A percentile compares a stretch with the other conserved stretches of the same genome.
These are phyloP conservation scores for Hirschioporus abietinus DNA, from an alignment of 768 basidiomycete species.

Conservation along the genomic window DNA sequence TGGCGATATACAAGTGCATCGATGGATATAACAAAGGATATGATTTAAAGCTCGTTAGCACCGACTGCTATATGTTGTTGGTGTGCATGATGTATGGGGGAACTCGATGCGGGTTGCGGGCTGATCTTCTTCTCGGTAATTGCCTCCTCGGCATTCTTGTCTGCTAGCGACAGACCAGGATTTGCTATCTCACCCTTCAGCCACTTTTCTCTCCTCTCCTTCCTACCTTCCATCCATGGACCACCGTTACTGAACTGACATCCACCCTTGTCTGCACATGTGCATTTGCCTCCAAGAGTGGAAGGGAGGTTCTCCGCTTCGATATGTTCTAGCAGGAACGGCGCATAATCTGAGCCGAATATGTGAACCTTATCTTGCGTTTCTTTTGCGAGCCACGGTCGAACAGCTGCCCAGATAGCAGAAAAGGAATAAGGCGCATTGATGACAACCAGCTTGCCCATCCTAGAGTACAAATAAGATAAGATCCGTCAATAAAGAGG, in stretches of 20 bases:
- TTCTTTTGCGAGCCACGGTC: slow-evolving; percentile 70
- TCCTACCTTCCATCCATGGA: slow-evolving; percentile 60
- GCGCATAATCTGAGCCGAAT: slow-evolving; percentile 54
- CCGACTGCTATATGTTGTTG: neutral
- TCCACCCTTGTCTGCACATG: slow-evolving; percentile 48
- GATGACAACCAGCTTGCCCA: slow-evolving; percentile 67
- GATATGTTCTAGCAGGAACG: slow-evolving; percentile 51
- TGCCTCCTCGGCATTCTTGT: neutral
- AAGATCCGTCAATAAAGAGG: neutral
- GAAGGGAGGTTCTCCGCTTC: slow-evolving; percentile 60
- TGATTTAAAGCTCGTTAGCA: neutral
- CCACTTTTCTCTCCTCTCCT: slow-evolving; percentile 24
- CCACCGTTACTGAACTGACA: slow-evolving; percentile 61
- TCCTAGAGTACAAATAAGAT: slow-evolving; percentile 32
- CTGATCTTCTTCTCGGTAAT: neutral
- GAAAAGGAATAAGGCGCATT: slow-evolving; percentile 73
- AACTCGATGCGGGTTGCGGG: neutral
- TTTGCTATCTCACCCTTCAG: slow-evolving; percentile 22
- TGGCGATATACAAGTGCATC: neutral
- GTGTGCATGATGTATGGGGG: neutral
- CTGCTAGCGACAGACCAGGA: slow-evolving; percentile 10
- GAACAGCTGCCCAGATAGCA: slow-evolving; percentile 63
- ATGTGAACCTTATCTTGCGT: slow-evolving; percentile 65
- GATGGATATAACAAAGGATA: neutral
- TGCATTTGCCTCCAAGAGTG: slow-evolving; percentile 60